Conservation (phyloP, 2,329 filamentous ascomycete genomes). For the Diaporthe vexans region DNA sequence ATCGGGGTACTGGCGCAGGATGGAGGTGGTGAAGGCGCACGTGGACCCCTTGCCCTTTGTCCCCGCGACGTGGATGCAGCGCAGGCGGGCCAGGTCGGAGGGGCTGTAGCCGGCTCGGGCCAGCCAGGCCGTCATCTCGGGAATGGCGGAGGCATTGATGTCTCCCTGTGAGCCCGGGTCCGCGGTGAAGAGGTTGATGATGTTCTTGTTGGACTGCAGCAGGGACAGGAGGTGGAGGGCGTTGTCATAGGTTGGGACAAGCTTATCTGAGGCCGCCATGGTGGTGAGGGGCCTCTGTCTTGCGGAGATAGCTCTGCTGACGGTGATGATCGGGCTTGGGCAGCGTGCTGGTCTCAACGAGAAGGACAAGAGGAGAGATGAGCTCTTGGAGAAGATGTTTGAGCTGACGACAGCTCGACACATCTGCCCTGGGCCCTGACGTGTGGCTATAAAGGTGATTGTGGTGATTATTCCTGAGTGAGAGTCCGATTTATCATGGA, state of each 20-base stretch:
- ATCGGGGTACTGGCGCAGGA: conserved; percentile 67
- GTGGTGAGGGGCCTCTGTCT: conserved; percentile 15
- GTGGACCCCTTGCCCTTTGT: conserved; percentile 96
- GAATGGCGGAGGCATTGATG: conserved; percentile 81
- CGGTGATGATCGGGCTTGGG: neutral
- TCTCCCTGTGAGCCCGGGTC: conserved; percentile 60
- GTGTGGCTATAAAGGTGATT: neutral
- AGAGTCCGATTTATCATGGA: neutral
- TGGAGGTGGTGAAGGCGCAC: conserved; percentile 84
- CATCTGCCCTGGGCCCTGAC: conserved; percentile 27
- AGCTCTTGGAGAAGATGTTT: conserved; percentile 15
- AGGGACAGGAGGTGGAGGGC: conserved; percentile 82
- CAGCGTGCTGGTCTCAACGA: neutral
- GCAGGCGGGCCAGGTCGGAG: conserved; percentile 57
- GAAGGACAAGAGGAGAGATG: neutral
- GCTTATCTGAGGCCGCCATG: conserved; percentile 40
- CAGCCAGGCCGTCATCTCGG: conserved; percentile 86
- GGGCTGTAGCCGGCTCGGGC: conserved; percentile 79
- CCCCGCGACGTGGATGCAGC: conserved; percentile 85
- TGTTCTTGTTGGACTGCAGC: conserved; percentile 83
- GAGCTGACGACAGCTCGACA: conserved; percentile 13
- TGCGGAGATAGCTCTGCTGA: neutral
- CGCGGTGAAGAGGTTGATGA: conserved; percentile 65
- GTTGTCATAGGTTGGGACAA: conserved; percentile 66
- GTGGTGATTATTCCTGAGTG: neutral